Evolutionary conservation across 306 rosid genomes (phyloP).

Genomic region (Delonix regia): DNA sequence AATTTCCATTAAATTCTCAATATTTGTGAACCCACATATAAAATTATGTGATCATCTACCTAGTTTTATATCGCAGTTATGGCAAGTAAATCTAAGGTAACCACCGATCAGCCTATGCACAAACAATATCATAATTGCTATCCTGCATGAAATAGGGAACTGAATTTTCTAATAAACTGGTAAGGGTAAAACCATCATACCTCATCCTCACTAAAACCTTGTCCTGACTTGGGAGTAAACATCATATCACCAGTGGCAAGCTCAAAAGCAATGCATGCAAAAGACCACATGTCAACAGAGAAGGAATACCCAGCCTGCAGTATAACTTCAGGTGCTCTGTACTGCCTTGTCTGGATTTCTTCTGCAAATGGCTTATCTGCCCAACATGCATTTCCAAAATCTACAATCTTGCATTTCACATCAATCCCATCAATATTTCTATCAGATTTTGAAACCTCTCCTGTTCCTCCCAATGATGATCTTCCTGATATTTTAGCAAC

Average conservation of each 20-base stretch:
- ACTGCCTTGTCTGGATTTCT: slow-evolving; percentile 96
- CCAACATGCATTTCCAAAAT: slow-evolving; percentile 96
- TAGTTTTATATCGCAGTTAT: slow-evolving; percentile 13
- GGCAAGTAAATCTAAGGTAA: slow-evolving; percentile 3
- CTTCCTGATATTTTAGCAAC: slow-evolving; percentile 82
- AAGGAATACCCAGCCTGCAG: slow-evolving; percentile 82
- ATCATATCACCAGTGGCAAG: slow-evolving; percentile 98
- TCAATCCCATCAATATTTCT: slow-evolving; percentile 78
- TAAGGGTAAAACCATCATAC: slow-evolving; percentile 46
- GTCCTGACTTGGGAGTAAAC: slow-evolving; percentile 81
- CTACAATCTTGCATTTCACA: slow-evolving; percentile 93
- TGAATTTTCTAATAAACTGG: slow-evolving; percentile 14
- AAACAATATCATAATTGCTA: slow-evolving; percentile 19
- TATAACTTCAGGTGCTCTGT: slow-evolving; percentile 96
- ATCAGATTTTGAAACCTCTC: slow-evolving; percentile 52
- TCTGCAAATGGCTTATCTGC: slow-evolving; percentile 71
- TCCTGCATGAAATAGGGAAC: slow-evolving; percentile 12
- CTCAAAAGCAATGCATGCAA: slow-evolving; percentile 89
- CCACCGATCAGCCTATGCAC: not conserved
- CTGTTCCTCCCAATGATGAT: slow-evolving; percentile 60
- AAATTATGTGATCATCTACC: not conserved
- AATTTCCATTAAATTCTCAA: not conserved
- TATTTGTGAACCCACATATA: not conserved
- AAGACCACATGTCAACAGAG: slow-evolving; percentile 97
- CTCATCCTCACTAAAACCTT: slow-evolving; percentile 96